Percentiles rank a stretch among this genome's conserved stretches.
phyloP scores from a whole-genome alignment of 208 protist species.

The Naegleria lovaniensis region DNA sequence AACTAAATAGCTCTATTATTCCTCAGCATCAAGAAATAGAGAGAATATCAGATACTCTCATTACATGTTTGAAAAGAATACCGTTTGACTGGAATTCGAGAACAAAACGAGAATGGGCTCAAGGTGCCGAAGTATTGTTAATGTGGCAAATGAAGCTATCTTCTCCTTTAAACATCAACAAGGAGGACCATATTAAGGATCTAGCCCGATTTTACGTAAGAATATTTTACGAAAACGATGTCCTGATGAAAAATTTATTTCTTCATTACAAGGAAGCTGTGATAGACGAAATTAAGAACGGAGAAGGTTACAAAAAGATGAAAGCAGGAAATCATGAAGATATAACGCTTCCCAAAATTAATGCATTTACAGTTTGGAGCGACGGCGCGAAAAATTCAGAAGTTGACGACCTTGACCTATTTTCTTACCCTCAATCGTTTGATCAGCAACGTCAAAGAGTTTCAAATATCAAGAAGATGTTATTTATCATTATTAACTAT shows the following conservation, averaged over 20 bases:
- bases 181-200: background rate
- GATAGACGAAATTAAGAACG: background rate
- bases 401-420: background rate
- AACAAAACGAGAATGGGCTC: background rate
- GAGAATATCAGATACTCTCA: background rate
- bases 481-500: conserved; percentile 2
- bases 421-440: background rate
- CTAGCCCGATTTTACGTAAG: background rate
- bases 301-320: background rate
- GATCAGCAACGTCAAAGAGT: background rate
- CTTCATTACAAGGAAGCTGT: background rate
- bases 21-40: background rate
- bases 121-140: background rate
- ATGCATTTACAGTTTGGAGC: background rate
- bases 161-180: background rate
- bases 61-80: background rate
- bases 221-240: background rate
- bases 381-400: background rate
- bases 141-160: background rate
- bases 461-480: background rate
- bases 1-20: background rate
- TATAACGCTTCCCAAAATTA: background rate
- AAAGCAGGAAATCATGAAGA: background rate
- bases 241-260: background rate
- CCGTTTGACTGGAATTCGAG: background rate